Conservation (phyloP, 2,329 filamentous ascomycete genomes). For the Intubia oerlemansii region DNA sequence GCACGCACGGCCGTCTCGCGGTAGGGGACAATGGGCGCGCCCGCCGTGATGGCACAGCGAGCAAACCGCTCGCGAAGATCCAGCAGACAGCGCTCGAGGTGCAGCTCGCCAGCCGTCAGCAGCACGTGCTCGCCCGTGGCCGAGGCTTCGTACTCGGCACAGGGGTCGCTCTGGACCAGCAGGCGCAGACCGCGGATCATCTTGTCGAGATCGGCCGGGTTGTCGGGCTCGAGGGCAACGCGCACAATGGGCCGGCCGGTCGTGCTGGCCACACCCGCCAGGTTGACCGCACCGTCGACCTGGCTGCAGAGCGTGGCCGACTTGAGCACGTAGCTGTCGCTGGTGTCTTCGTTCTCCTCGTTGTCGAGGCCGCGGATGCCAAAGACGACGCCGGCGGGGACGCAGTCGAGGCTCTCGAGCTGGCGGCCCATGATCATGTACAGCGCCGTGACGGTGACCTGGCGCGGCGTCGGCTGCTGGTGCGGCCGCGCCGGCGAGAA, state of each 20-base stretch:
- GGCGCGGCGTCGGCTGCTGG: conserved; percentile 50
- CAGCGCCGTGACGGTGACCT: conserved; percentile 66
- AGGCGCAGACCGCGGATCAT: conserved; percentile 79
- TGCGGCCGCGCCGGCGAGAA: conserved; percentile 67
- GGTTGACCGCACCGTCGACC: conserved; percentile 67
- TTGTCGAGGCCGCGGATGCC: conserved; percentile 85
- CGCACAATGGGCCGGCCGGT: conserved; percentile 80
- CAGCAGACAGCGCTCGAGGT: conserved; percentile 82
- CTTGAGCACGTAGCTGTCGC: conserved; percentile 62
- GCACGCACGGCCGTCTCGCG: conserved; percentile 75
- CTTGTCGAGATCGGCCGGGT: conserved; percentile 77
- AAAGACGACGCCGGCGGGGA: conserved; percentile 87
- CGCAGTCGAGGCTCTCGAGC: conserved; percentile 60
- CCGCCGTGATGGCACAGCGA: conserved; percentile 82
- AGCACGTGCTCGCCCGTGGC: conserved; percentile 88
- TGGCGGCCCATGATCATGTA: conserved; percentile 93
- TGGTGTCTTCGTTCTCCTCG: conserved; percentile 15
- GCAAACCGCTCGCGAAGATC: conserved; percentile 87
- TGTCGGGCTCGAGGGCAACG: conserved; percentile 82
- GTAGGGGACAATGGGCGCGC: conserved; percentile 88
- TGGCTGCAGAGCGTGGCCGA: conserved; percentile 84
- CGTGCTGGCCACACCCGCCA: conserved; percentile 61
- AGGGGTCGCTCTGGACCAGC: conserved; percentile 86
- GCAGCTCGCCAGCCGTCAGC: conserved; percentile 79
- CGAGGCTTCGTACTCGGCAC: conserved; percentile 86